Conservation (phyloP, 2,329 filamentous ascomycete genomes). For the Neodidymelliopsis sp. region DNA sequence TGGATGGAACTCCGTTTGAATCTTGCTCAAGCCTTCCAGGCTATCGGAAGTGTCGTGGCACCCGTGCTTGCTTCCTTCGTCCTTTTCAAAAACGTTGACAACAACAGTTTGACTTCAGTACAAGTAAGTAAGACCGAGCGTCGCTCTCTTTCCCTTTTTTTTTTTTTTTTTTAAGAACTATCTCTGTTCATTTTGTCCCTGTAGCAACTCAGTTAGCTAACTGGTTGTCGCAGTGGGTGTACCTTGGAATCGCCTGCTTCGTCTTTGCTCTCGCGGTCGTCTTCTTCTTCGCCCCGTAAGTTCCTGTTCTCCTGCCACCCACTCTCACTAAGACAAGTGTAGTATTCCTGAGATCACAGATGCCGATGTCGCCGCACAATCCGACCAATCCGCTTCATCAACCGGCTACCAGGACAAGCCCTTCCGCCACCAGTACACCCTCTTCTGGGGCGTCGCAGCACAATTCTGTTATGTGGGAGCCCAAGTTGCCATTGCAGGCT, state of each 20-base stretch:
- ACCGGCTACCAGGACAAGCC: conserved; percentile 58
- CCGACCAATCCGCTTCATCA: conserved; percentile 46
- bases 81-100: conserved; percentile 59
- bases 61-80: conserved; percentile 66
- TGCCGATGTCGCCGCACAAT: conserved; percentile 61
- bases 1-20: conserved; percentile 67
- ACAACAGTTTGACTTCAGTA: conserved; percentile 38
- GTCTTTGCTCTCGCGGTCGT: conserved; percentile 64
- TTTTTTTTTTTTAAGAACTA: conserved; percentile 73
- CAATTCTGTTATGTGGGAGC: conserved; percentile 67
- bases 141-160: too few relatives aligned
- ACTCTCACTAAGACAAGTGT: background rate
- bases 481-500: conserved; percentile 62
- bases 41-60: conserved; percentile 64
- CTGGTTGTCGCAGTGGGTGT: conserved; percentile 70
- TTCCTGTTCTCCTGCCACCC: conserved; percentile 49
- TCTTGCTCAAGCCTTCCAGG: conserved; percentile 66
- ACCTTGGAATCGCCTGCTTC: conserved; percentile 67
- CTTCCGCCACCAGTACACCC: conserved; percentile 53
- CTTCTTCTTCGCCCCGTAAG: conserved; percentile 63
- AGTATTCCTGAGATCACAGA: conserved; percentile 65
- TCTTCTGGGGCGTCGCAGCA: conserved; percentile 60
- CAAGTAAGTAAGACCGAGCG: too few relatives aligned
- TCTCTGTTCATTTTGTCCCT: too few relatives aligned
- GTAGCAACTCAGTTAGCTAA: too few relatives aligned